Percentiles rank a stretch among this genome's conserved stretches.
phyloP scores from a whole-genome alignment of 352 stramenopile genomes.

The Saprolegnia parasitica region DNA sequence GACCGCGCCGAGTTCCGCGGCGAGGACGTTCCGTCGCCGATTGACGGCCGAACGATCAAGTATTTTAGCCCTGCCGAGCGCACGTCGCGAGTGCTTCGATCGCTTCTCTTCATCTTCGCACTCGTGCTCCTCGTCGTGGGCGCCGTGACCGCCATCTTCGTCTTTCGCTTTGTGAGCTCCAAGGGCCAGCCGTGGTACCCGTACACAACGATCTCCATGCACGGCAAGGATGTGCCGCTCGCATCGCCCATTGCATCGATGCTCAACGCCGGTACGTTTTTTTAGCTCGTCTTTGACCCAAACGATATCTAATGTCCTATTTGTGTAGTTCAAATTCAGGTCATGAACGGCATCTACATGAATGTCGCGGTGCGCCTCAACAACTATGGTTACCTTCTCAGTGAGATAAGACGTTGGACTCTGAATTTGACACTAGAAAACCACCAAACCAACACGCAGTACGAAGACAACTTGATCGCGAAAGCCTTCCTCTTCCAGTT shows the following conservation, averaged over 20 bases:
- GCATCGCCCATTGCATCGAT: conserved; percentile 43
- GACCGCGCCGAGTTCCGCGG: conserved; percentile 69
- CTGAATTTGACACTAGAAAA: conserved; percentile 73
- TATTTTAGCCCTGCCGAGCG: conserved; percentile 68
- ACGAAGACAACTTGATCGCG: conserved; percentile 87
- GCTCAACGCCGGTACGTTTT: conserved; percentile 45
- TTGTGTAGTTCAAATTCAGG: conserved; percentile 59
- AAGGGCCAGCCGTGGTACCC: conserved; percentile 46
- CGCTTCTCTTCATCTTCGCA: conserved; percentile 52
- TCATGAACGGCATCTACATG: conserved; percentile 73
- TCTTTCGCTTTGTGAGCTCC: conserved; percentile 61
- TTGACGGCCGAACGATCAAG: conserved; percentile 62
- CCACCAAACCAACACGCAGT: conserved; percentile 95
- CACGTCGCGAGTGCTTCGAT: conserved; percentile 44
- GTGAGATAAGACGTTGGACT: neutral
- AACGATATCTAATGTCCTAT: neutral
- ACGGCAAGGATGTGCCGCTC: conserved; percentile 39
- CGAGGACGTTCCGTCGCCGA: conserved; percentile 58
- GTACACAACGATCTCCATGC: conserved; percentile 51
- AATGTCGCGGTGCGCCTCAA: conserved; percentile 60
- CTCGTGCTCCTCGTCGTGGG: conserved; percentile 67
- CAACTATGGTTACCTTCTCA: conserved; percentile 33
- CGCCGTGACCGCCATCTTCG: conserved; percentile 63
- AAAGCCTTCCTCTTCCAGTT: conserved; percentile 84
- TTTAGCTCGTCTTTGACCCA: neutral